phyloP scores from a whole-genome alignment of 1,139 yeast genomes.

The Geotrichum reessii region DNA sequence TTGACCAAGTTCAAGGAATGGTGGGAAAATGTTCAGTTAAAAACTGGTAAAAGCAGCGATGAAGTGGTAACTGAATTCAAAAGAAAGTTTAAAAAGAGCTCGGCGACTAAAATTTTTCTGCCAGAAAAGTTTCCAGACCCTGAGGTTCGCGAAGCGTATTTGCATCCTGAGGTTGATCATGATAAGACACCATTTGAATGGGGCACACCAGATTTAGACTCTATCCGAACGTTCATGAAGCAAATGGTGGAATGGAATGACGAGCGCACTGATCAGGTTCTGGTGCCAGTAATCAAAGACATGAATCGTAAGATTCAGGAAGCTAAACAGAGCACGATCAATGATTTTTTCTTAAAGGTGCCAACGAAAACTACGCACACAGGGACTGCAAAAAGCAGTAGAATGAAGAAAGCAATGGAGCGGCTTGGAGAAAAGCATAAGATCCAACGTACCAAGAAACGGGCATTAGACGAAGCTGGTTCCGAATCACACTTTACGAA shows the following conservation, averaged over 20 bases:
- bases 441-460: neutral
- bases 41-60: slow-evolving; percentile 23
- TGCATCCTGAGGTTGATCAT: slow-evolving; percentile 73
- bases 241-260: slow-evolving; percentile 22
- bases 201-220: slow-evolving; percentile 87
- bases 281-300: slow-evolving; percentile 82
- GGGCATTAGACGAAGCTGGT: neutral
- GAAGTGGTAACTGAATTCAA: slow-evolving; percentile 29
- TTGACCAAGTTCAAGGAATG: slow-evolving; percentile 47
- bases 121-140: slow-evolving; percentile 65
- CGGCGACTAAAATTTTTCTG: slow-evolving; percentile 60
- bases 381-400: slow-evolving; percentile 1
- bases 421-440: slow-evolving; percentile 4
- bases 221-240: slow-evolving; percentile 45
- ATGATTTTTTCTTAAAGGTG: neutral
- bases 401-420: slow-evolving; percentile 9
- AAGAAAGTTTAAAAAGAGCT: slow-evolving; percentile 47
- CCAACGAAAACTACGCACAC: neutral
- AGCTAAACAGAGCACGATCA: neutral
- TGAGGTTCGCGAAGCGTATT: slow-evolving; percentile 66
- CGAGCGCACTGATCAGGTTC: slow-evolving; percentile 69
- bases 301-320: slow-evolving; percentile 42
- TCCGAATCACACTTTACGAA: neutral
- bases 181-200: slow-evolving; percentile 75
- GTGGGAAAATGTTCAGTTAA: slow-evolving; percentile 48